Evolutionary conservation across 1,284 basidiomycete species (phyloP), one percentile per base, ranked within the genome.

Genomic region (Ceraceosorus guamensis): DNA sequence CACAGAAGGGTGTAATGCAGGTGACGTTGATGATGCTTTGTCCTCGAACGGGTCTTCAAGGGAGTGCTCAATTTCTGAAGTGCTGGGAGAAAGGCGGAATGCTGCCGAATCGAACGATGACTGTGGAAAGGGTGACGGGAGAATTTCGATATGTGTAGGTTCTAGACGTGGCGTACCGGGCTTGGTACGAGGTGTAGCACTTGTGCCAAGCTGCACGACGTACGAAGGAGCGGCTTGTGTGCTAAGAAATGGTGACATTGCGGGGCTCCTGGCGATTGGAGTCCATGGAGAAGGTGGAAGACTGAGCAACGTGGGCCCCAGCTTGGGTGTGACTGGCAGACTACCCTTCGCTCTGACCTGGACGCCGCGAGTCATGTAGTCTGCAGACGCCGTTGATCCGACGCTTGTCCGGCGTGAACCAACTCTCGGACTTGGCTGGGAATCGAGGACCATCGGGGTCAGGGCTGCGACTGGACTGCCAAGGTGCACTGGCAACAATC

Each of bases 251-350:
- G 41, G 24, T 52, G 49, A 35, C 62, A 62, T 11, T 56, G 63
- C 14, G 61, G 62, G 62, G 58, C 61, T 2, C 62, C 60, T 18
- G 62, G 32, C 35, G 31, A 41, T 37, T 5, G 61, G 64, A 14
- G 65, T 63, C 68, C 68, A 71, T 1, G 68, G 68, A 14, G 68
- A 71, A 18, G 68, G 67, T 2, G 68, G 68, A 18, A 70, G 34
- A 46, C 63, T 65, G 44, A 71, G 59, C 49, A 66, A 55, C 0
- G 68, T 71, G 4, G 68, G 63, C 2, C 31, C 66, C 33, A 70
- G 48, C 31, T 60, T 56, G 24, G 68, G 67, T 30, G 66, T 66
- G 13, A 59, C 50, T 3, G 67, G 66, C 33, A 62, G 54, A 50
- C 18, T 59, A 41, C 8, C n/a, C n/a, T n/a, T n/a, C n/a, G 37